Conservation (phyloP, 2,329 filamentous ascomycete genomes). For the Pseudogymnoascus sp. region DNA sequence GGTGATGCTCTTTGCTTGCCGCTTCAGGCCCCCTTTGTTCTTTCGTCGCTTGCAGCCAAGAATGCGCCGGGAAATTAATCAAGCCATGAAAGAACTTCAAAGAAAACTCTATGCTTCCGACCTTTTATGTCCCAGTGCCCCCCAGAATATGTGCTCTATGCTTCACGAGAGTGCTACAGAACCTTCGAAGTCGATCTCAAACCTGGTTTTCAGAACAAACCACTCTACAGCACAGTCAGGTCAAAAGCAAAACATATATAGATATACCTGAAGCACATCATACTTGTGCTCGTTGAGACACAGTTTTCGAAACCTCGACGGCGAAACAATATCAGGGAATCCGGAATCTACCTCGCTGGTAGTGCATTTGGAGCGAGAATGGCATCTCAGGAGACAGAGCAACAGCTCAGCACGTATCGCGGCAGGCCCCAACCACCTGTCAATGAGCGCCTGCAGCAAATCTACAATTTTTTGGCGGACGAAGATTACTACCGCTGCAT, state of each 20-base stretch:
- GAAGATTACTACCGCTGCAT: constrained; percentile 39
- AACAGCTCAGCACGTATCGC: constrained; percentile 10
- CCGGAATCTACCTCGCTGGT: background rate
- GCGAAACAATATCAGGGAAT: background rate
- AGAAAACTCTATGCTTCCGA: background rate
- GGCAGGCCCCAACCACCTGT: constrained; percentile 29
- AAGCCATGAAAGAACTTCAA: background rate
- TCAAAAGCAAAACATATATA: background rate
- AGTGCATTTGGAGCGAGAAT: background rate
- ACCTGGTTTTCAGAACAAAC: background rate
- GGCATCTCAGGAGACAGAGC: background rate
- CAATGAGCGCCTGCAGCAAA: constrained; percentile 27
- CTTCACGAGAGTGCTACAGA: background rate
- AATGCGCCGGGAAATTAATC: background rate
- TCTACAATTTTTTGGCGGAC: constrained; percentile 42
- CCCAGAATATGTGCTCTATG: background rate
- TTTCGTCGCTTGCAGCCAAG: background rate
- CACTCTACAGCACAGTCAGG: background rate
- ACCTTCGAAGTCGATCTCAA: background rate
- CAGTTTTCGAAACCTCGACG: background rate
- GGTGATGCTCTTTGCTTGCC: background rate
- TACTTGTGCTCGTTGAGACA: background rate
- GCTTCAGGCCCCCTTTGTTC: constrained; percentile 1
- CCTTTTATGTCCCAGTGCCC: background rate
- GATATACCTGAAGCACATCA: background rate